phyloP scores from a whole-genome alignment of 2,329 filamentous ascomycete species.

The Aspergillus sp. region DNA sequence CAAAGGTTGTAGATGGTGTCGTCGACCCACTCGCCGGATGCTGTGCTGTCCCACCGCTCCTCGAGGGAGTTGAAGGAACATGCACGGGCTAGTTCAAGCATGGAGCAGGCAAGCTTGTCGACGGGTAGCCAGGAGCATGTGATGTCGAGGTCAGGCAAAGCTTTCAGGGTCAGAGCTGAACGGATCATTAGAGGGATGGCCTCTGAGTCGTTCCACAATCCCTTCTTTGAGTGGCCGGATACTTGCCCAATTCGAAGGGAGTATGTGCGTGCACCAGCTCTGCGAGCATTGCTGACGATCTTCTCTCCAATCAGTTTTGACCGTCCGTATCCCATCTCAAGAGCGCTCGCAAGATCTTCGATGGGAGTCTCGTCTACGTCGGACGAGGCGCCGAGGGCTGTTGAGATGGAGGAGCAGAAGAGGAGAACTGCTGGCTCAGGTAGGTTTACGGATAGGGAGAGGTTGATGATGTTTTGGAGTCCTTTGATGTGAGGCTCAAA shows the following conservation, averaged over 20 bases:
- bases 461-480: conserved; percentile 49
- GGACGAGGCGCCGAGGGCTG: conserved; percentile 25
- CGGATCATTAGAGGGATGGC: conserved; percentile 37
- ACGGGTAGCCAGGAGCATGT: conserved; percentile 37
- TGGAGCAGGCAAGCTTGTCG: conserved; percentile 29
- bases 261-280: conserved; percentile 28
- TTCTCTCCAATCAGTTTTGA: conserved; percentile 37
- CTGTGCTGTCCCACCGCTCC: not conserved
- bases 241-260: conserved; percentile 40
- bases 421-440: conserved; percentile 39
- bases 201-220: conserved; percentile 39
- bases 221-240: conserved; percentile 36
- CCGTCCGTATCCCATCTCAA: conserved; percentile 36
- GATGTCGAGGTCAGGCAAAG: conserved; percentile 27
- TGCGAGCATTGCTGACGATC: conserved; percentile 32
- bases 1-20: conserved; percentile 35
- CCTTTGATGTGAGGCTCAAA: conserved; percentile 52
- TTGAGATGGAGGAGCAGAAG: conserved; percentile 57
- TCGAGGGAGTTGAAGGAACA: conserved; percentile 15
- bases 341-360: conserved; percentile 17
- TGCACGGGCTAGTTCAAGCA: conserved; percentile 29
- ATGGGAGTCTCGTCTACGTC: conserved; percentile 20
- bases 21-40: conserved; percentile 13
- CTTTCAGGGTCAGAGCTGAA: conserved; percentile 31
- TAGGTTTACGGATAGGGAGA: conserved; percentile 45